Base-by-base conservation (phyloP, 768 basidiomycete genomes). In the Holtermannia corniformis region DNA sequence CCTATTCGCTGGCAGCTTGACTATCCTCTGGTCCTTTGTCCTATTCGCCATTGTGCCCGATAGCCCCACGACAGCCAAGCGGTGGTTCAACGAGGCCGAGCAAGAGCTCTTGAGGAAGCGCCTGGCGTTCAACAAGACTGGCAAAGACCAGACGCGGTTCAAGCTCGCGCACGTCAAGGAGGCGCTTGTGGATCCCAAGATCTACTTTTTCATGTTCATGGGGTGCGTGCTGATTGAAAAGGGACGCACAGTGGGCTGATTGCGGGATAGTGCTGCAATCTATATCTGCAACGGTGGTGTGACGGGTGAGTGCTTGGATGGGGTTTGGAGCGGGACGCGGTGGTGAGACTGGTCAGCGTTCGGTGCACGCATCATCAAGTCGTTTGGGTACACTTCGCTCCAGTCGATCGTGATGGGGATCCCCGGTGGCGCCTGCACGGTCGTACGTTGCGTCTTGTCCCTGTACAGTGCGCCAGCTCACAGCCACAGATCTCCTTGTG, bases 381-480 rank as follows among this genome's bases (percentile, higher is more conserved):
- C 61, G 0, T 74, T 74, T 40, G 74, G 74, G 2, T 74, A 73
- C 59, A 60, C 62, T 2, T 40, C 61, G 0, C 56, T 75, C 0
- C 56, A 64, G 20, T 63, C 71, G 0, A 68, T 61, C 22, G 63
- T 67, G 5, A 47, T 70, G 5, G 51, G 58, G 41, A 72, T 72
- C 24, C 74, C 74, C 1, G 74, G 72, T 1, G 73, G 74, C 1
- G 66, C 63, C 3, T 61, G 69, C 41, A 73, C 75, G n/a, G 49
- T 51, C 28, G 62, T 46, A 24, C 13, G 32, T n/a, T 63, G 59
- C 24, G 43, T 63, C n/a, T 24, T 23, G 22, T 32, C 32, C 32
- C 32, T 16, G 32, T 16, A 5, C 28, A 20, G 2, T 25, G 4
- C 16, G 7, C 25, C 42, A 27, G 7, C 14, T 27, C 11, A 23